A percentile compares a stretch with the other conserved stretches of the same genome.
Conservation (phyloP, 768 basidiomycete genomes). For the Thelephora aurantiotincta region DNA sequence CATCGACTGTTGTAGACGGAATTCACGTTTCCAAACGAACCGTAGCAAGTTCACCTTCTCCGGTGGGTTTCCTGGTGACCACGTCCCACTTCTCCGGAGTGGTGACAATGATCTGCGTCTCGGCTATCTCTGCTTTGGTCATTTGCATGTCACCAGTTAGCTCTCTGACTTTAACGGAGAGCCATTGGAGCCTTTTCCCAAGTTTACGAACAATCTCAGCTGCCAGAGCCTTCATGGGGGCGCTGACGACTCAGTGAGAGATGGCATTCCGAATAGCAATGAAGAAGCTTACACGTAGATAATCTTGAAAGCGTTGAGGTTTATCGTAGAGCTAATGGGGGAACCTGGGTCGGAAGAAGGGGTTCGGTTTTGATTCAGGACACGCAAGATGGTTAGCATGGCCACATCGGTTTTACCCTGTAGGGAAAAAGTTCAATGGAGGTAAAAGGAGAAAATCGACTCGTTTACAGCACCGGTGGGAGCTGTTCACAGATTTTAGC, state of each 20-base stretch:
- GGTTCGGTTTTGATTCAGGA: constrained; percentile 57
- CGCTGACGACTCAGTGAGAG: constrained; percentile 28
- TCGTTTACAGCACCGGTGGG: constrained; percentile 88
- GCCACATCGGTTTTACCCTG: constrained; percentile 99
- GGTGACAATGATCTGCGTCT: constrained; percentile 95
- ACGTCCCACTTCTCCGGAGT: constrained; percentile 99
- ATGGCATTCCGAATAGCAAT: neutral
- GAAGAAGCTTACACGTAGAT: constrained; percentile 71
- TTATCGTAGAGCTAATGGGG: constrained; percentile 33
- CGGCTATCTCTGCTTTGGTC: constrained; percentile 83
- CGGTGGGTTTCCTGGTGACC: constrained; percentile 91
- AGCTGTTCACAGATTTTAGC: constrained; percentile 31
- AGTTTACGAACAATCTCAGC: constrained; percentile 92
- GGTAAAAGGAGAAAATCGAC: neutral
- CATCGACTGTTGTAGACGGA: neutral
- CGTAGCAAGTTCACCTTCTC: constrained; percentile 91
- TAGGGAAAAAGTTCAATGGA: neutral
- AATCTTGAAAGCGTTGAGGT: constrained; percentile 75
- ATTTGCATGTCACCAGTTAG: constrained; percentile 97
- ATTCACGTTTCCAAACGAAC: constrained; percentile 23
- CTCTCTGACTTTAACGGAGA: constrained; percentile 76
- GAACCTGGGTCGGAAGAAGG: constrained; percentile 11
- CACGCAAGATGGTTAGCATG: constrained; percentile 83
- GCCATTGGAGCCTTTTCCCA: constrained; percentile 79
- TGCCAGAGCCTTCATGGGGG: constrained; percentile 97